phyloP scores from a whole-genome alignment of 2,329 filamentous ascomycete genomes.

The Periconia macrospinosa region DNA sequence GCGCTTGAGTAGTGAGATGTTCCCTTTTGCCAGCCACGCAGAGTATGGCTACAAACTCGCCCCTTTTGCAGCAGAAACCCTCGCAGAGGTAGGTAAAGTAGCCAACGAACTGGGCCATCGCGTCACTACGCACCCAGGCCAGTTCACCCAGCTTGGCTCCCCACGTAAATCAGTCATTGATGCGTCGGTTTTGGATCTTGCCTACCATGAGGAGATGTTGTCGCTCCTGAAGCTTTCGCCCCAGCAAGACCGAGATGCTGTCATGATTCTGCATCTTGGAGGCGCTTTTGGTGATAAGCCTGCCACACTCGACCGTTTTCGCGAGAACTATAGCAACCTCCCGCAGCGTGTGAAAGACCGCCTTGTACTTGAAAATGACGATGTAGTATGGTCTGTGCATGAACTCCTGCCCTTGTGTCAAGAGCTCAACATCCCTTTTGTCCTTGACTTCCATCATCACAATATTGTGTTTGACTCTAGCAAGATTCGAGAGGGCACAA shows the following conservation, averaged over 20 bases:
- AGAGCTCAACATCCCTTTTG: slow-evolving; percentile 89
- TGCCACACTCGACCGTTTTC: slow-evolving; percentile 77
- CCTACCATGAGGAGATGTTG: slow-evolving; percentile 87
- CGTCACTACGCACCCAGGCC: slow-evolving; percentile 84
- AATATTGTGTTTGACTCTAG: slow-evolving; percentile 84
- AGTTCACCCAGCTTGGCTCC: slow-evolving; percentile 89
- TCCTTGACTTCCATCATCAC: slow-evolving; percentile 93
- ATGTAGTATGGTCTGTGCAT: slow-evolving; percentile 90
- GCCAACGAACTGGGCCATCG: slow-evolving; percentile 79
- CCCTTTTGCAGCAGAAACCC: slow-evolving; percentile 76
- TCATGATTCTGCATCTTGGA: slow-evolving; percentile 95
- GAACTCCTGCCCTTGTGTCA: slow-evolving; percentile 88
- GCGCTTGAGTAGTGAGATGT: slow-evolving; percentile 93
- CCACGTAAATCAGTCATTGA: slow-evolving; percentile 76
- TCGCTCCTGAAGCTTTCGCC: slow-evolving; percentile 73
- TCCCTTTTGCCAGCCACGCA: slow-evolving; percentile 88
- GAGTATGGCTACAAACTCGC: slow-evolving; percentile 84
- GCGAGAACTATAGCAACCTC: slow-evolving; percentile 69
- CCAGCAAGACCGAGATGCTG: slow-evolving; percentile 79
- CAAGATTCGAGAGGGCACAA: slow-evolving; percentile 78
- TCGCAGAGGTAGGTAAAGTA: slow-evolving; percentile 76
- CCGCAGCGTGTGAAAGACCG: slow-evolving; percentile 74
- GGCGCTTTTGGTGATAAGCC: slow-evolving; percentile 86
- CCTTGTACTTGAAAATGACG: slow-evolving; percentile 90
- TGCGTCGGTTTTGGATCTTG: slow-evolving; percentile 77